Percentiles rank a stretch among this genome's conserved stretches.
Conservation (phyloP, 768 basidiomycete genomes). For the Russula lepida region DNA sequence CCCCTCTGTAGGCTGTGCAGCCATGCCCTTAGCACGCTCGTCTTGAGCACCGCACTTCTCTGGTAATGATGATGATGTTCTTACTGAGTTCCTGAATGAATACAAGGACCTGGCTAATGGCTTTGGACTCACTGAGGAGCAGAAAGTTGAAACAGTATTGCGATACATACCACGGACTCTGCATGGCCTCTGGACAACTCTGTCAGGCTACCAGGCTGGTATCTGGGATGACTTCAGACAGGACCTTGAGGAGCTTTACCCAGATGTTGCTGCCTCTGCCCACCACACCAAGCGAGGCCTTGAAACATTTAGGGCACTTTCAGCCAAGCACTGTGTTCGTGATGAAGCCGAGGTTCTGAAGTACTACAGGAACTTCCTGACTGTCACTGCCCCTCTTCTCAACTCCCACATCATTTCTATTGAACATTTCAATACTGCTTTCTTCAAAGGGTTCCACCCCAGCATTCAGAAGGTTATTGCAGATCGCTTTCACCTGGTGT, state of each 20-base stretch:
- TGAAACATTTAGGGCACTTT: background rate
- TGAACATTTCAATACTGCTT: background rate
- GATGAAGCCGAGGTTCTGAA: background rate
- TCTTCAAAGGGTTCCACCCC: background rate
- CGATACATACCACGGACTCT: background rate
- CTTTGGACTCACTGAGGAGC: too few species aligned
- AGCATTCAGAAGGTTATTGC: background rate
- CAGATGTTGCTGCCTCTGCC: background rate
- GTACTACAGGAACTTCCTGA: background rate
- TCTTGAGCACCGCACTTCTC: too few species aligned
- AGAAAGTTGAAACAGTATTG: background rate
- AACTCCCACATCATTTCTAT: fast-evolving
- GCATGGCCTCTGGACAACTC: background rate
- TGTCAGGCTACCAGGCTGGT: background rate
- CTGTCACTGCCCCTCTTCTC: background rate
- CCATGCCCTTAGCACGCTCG: too few species aligned
- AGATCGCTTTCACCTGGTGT: background rate
- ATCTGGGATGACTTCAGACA: background rate
- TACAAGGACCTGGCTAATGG: too few species aligned
- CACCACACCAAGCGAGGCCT: background rate
- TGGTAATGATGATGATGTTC: too few species aligned
- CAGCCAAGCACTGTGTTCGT: background rate
- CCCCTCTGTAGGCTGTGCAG: too few species aligned
- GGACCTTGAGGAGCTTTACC: background rate
- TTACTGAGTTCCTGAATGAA: too few species aligned